Conservation (phyloP, 2,329 filamentous ascomycete species). For the Penicillium decumbens region DNA sequence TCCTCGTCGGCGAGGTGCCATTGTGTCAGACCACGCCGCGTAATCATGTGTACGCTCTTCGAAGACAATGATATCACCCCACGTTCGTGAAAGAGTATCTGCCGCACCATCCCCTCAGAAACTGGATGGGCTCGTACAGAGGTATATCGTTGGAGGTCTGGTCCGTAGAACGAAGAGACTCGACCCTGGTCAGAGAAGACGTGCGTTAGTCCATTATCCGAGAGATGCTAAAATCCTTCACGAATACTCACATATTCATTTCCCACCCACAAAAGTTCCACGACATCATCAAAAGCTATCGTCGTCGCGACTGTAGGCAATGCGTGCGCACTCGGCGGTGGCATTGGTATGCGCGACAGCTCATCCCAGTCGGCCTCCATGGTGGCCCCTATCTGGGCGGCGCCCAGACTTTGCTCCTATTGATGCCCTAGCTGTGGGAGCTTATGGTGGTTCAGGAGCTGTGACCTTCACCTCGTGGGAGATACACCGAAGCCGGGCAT, state of each 20-base stretch:
- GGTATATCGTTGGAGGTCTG: slow-evolving; percentile 81
- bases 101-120: slow-evolving; percentile 73
- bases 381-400: slow-evolving; percentile 19
- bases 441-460: slow-evolving; percentile 7
- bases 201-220: slow-evolving; percentile 12
- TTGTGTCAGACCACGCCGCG: slow-evolving; percentile 72
- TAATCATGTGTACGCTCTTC: slow-evolving; percentile 82
- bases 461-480: slow-evolving; percentile 30
- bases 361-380: slow-evolving; percentile 53
- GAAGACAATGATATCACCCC: slow-evolving; percentile 82
- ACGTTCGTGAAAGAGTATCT: slow-evolving; percentile 85
- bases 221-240: not conserved
- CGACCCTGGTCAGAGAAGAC: slow-evolving; percentile 60
- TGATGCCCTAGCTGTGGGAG: not conserved
- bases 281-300: slow-evolving; percentile 79
- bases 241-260: slow-evolving; percentile 70
- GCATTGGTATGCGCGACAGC: slow-evolving; percentile 77
- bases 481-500: slow-evolving; percentile 32
- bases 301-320: slow-evolving; percentile 69
- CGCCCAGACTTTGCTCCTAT: slow-evolving; percentile 1
- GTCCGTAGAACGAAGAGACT: slow-evolving; percentile 80
- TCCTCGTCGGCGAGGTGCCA: slow-evolving; percentile 79
- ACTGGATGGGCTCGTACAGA: slow-evolving; percentile 76
- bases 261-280: slow-evolving; percentile 90
- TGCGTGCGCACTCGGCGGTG: slow-evolving; percentile 67